Conservation (phyloP, 179 eudicot genomes). For the Spergularia azorica region DNA sequence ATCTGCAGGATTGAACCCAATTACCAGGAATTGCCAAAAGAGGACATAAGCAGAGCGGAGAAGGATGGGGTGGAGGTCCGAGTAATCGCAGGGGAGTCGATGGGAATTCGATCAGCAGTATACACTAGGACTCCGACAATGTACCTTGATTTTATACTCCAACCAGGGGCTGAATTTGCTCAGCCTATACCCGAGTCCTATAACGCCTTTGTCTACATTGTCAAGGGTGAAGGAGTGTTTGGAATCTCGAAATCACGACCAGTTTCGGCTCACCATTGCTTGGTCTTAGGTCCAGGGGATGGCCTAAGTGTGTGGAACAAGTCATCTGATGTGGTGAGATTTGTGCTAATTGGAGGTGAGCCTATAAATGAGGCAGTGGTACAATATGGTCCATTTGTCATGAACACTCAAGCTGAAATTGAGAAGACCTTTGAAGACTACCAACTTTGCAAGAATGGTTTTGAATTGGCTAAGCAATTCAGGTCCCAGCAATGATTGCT, state of each 20-base stretch:
- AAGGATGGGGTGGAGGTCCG: constrained; percentile 69
- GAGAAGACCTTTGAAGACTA: constrained; percentile 79
- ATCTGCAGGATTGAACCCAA: constrained; percentile 82
- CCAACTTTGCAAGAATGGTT: constrained; percentile 69
- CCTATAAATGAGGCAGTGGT: constrained; percentile 85
- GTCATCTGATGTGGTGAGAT: constrained; percentile 52
- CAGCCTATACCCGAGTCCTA: constrained; percentile 46
- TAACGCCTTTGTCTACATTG: constrained; percentile 66
- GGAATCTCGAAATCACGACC: constrained; percentile 47
- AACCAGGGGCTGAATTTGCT: constrained; percentile 35
- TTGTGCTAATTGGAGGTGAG: constrained; percentile 73
- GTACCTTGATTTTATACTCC: constrained; percentile 20
- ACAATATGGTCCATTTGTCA: constrained; percentile 95
- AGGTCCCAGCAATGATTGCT: constrained; percentile 46
- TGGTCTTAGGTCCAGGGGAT: constrained; percentile 80
- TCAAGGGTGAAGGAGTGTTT: constrained; percentile 83
- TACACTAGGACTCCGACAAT: constrained; percentile 87
- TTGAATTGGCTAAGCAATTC: constrained; percentile 80
- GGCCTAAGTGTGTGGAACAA: constrained; percentile 74
- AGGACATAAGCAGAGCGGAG: constrained; percentile 62
- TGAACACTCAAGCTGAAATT: constrained; percentile 92
- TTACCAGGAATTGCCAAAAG: constrained; percentile 70
- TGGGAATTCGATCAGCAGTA: constrained; percentile 86
- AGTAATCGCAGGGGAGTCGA: constrained; percentile 87
- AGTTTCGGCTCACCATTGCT: constrained; percentile 56